Base-by-base conservation (phyloP, 2,329 filamentous ascomycete species). In the Verticillium albo-atrum region DNA sequence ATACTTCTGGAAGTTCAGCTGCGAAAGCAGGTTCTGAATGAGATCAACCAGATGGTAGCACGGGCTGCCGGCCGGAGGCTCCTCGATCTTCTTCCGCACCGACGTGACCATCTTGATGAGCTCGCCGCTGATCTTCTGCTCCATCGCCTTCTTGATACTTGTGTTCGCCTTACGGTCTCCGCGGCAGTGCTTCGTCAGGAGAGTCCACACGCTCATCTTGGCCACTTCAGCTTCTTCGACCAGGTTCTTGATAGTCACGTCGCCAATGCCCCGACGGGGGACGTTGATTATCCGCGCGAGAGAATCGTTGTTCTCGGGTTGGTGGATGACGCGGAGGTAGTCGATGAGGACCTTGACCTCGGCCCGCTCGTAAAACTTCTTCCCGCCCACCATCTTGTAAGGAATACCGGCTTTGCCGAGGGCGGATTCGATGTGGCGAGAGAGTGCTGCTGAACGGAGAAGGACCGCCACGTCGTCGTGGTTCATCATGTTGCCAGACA, bases 381-480 rank as follows among this genome's bases (percentile, higher is more conserved):
- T 85, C 2, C 95, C 94, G 37, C 85, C 94, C 56, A 98, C 88
- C 93, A 98, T 97, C 55, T 87, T 87, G 73, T 98, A 99, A 0
- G 92, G 83, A 47, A 98, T 86, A 1, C 92, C 92, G 12, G 86
- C 85, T 67, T 89, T 91, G 15, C 89, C 91, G 47, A 98, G 79
- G 3, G 89, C 89, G 25, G 87, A 83, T 74, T 99, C 94, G 42
- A 98, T 89, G n/a, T 91, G 86, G 25, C 93, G 82, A 0, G 94
- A 97, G 7, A 97, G 79, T 1, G 87, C 81, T 1, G 92, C 90
- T 2, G 92, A 95, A 25, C 94, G 85, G n/a, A 99, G 80, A 15
- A 99, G 77, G 57, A 99, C 89, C 1, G 92, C 91, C 65, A 96
- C 86, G 69, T 98, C 94, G 59, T 88, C 87, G 63, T 88, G 82